phyloP scores from a whole-genome alignment of 1,284 basidiomycete species.

The Bjerkandera adusta region DNA sequence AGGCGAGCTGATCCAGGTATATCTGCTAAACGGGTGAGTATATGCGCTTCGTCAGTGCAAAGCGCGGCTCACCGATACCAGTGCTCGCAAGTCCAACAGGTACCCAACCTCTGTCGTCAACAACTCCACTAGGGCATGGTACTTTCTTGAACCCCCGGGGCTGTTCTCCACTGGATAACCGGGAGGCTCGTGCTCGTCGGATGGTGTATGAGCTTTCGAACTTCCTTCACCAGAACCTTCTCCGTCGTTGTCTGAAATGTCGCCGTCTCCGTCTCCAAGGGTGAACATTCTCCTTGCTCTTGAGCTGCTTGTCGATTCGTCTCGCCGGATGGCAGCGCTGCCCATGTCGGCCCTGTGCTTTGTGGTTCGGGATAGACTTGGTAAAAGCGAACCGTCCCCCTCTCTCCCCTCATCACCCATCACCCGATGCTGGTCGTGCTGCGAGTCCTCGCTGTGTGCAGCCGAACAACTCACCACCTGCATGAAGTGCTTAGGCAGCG shows the following conservation, averaged over 20 bases:
- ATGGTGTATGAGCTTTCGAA: background rate
- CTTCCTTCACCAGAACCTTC: conserved; percentile 15
- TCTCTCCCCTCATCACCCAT: background rate
- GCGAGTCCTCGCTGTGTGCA: too few relatives aligned
- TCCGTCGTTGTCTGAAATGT: conserved; percentile 14
- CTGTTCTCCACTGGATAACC: background rate
- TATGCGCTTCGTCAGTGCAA: conserved; percentile 2
- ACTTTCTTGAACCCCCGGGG: conserved; percentile 36
- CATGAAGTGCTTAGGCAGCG: too few relatives aligned
- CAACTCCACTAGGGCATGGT: conserved; percentile 76
- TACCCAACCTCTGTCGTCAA: conserved; percentile 83
- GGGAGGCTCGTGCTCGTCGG: background rate
- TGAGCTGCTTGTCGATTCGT: conserved; percentile 6
- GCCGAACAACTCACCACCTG: too few relatives aligned
- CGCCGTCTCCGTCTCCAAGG: conserved; percentile 20
- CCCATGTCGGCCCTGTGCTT: background rate
- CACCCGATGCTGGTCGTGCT: background rate
- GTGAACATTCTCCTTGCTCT: conserved; percentile 25
- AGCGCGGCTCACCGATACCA: conserved; percentile 61
- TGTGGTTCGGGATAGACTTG: conserved; percentile 20
- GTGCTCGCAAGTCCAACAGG: conserved; percentile 68
- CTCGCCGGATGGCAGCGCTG: conserved; percentile 6
- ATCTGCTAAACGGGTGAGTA: conserved; percentile 22
- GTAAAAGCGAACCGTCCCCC: conserved; percentile 17
- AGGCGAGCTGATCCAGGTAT: conserved; percentile 33